Evolutionary conservation across 2,329 filamentous ascomycete species (phyloP), one percentile per base, ranked within the genome.

Genomic region (Colletotrichum lindemuthianum): DNA sequence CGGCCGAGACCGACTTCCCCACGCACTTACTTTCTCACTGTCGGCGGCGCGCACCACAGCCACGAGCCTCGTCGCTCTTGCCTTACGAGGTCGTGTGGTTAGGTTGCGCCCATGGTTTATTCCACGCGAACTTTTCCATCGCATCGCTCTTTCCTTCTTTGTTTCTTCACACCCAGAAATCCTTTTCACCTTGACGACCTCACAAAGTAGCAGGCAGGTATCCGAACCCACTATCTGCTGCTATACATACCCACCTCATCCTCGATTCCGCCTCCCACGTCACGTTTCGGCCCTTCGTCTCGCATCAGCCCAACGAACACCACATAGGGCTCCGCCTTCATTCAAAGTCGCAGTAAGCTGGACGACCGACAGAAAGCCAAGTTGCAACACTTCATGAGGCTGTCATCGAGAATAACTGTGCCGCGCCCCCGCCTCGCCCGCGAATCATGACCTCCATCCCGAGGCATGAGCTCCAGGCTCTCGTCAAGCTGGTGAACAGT

Each of bases 401-500:
- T 53, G 41, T 63, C 45, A 68, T 47, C 55, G 64, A 52, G 47
- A 51, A 12, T 44, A 44, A 59, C 50, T 49, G 47, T 39, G 43
- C 66, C 41, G 53, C 56, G 43, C 61, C 49, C 55, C 16, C 41
- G 24, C 55, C 51, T 65, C 39, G 55, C 66, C 44, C 54, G 60
- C 43, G 49, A 65, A 66, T 60, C 64, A 72, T 72, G 69, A 67
- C 67, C 61, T 64, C 70, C 44, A 75, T 78, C 56, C 68, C 77
- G 52, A 72, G 73, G 60, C 71, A 74, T 36, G 84, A 88, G 59
- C 79, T 83, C 64, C 74, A 77, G 65, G 69, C 73, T 49, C 77
- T 88, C 54, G 74, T 81, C 48, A 76, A 81, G 66, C 76, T 79
- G 59, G 76, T 83, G 13, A 76, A 82, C 65, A 75, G 75, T 47